Percentiles rank a stretch among this genome's conserved stretches.
phyloP scores from a whole-genome alignment of 75 land plant species.

The Cupressus sempervirens region DNA sequence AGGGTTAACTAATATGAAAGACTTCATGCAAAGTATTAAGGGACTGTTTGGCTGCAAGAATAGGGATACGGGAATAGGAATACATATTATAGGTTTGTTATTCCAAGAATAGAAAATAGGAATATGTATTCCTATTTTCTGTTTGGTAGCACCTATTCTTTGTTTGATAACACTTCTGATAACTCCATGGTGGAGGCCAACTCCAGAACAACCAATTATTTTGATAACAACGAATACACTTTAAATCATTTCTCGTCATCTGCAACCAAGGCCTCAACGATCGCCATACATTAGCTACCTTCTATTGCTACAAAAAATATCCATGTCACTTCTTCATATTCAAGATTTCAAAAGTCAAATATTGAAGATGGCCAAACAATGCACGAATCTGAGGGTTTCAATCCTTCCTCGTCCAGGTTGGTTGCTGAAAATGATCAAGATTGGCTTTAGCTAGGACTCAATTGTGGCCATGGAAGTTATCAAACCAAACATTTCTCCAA shows the following conservation, averaged over 20 bases:
- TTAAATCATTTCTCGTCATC: background rate
- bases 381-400: background rate
- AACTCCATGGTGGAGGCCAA: constrained; percentile 3
- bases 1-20: too few species aligned
- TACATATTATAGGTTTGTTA: too few species aligned
- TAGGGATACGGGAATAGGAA: too few species aligned
- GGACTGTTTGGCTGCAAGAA: too few species aligned
- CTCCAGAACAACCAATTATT: background rate
- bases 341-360: background rate
- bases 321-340: background rate
- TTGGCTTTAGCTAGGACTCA: constrained; percentile 6
- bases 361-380: background rate
- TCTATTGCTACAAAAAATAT: background rate
- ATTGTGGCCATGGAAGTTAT: background rate
- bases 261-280: background rate
- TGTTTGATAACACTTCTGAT: too few species aligned
- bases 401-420: background rate
- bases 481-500: background rate
- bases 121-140: too few species aligned
- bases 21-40: too few species aligned
- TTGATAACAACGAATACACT: background rate
- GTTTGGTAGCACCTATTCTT: too few species aligned
- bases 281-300: background rate
- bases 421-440: background rate
- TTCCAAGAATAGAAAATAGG: too few species aligned